Conservation (phyloP, 164 flowering plant species). For the Aristolochia fimbriata region DNA sequence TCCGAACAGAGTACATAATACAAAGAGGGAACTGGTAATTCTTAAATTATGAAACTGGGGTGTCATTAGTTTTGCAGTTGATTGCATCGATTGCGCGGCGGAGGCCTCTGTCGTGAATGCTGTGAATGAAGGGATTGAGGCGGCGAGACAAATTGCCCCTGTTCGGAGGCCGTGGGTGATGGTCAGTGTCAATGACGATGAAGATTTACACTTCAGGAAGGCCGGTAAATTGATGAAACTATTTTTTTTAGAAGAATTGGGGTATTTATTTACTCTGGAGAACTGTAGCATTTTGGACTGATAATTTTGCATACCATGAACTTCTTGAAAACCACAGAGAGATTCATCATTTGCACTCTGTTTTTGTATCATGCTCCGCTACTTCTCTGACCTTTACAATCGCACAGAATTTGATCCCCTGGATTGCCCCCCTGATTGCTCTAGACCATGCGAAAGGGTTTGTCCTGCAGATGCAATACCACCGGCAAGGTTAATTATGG, state of each 20-base stretch:
- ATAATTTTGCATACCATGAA: too few species aligned
- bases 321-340: too few species aligned
- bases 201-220: conserved; percentile 82
- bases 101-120: conserved; percentile 69
- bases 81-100: conserved; percentile 85
- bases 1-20: background rate
- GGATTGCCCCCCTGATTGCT: conserved; percentile 70
- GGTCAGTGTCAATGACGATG: conserved; percentile 76
- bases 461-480: conserved; percentile 88
- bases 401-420: conserved; percentile 66
- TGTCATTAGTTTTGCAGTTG: conserved; percentile 31
- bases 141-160: conserved; percentile 37
- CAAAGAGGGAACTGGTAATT: background rate
- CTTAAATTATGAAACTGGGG: background rate
- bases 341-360: too few species aligned
- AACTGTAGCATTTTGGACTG: too few species aligned
- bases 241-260: too few species aligned
- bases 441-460: conserved; percentile 68
- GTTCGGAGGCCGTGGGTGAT: conserved; percentile 76
- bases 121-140: conserved; percentile 72
- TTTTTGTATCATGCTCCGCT: too few species aligned
- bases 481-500: conserved; percentile 7
- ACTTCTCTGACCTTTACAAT: too few species aligned
- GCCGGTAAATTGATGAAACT: conserved; percentile 34
- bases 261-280: too few species aligned